Evolutionary conservation across 352 stramenopile species (phyloP).

Genomic region (Globisporangium spiculum): DNA sequence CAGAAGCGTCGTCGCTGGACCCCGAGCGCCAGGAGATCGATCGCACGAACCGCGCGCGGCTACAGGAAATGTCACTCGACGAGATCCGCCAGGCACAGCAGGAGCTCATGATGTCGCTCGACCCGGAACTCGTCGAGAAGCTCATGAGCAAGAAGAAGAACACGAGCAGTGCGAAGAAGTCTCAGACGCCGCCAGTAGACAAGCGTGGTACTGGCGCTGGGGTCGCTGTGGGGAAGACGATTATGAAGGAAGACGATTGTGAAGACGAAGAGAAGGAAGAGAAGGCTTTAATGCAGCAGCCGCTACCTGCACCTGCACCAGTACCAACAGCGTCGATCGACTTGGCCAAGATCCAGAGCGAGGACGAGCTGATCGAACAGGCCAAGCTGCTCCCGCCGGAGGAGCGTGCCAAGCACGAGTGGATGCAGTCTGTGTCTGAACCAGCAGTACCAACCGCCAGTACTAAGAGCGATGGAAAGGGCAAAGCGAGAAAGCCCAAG

Average conservation of each 20-base stretch:
- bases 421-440: conserved; percentile 42
- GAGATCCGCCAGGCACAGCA: conserved; percentile 76
- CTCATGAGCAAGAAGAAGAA: conserved; percentile 38
- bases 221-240: conserved; percentile 10
- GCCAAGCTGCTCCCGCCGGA: conserved; percentile 47
- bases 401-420: conserved; percentile 75
- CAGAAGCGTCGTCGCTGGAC: conserved; percentile 19
- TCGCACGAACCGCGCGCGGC: conserved; percentile 44
- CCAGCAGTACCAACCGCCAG: not conserved
- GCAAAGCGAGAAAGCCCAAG: conserved; percentile 12
- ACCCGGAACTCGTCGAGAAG: conserved; percentile 64
- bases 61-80: conserved; percentile 59
- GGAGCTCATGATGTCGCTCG: conserved; percentile 54
- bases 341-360: conserved; percentile 52
- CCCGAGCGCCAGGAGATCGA: conserved; percentile 55
- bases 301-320: not conserved
- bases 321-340: conserved; percentile 20
- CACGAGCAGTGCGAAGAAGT: not conserved
- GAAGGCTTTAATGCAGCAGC: not conserved
- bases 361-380: conserved; percentile 56
- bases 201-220: conserved; percentile 1
- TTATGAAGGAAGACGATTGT: conserved; percentile 2
- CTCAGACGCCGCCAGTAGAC: not conserved
- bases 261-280: not conserved
- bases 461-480: conserved; percentile 15